Base-by-base conservation (phyloP, 257 asterid species). In the Dorcoceras hygrometricum region DNA sequence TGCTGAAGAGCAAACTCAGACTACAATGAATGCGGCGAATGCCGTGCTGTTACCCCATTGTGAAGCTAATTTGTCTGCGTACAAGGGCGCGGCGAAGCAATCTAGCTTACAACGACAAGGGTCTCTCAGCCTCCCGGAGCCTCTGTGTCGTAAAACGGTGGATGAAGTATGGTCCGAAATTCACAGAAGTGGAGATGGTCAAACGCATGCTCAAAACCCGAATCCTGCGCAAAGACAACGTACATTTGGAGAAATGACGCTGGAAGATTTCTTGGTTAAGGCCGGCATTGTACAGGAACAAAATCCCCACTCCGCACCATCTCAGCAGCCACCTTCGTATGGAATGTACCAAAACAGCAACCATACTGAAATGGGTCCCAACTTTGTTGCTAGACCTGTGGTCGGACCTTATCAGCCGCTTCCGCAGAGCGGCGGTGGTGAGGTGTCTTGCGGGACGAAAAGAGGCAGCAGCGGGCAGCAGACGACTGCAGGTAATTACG, bases 161-260 rank as follows among this genome's bases (percentile, higher is more conserved):
- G 96, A 91, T 0, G 83, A 89, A 75, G 98, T 91, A 6, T 89
- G 96, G 95, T 75, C 89, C 0, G 94, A 89, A 62, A 85, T 91
- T 50, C 87, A 82, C 69, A 70, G 64, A 27, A 73, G 62, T 48
- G 68, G 19, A 16, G 69, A 59, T 3, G 19, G 54, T 26, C 74
- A 70, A 29, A 39, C 23, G 70, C 68, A 50, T 6, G 23, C 72
- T 25, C 88, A 53, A 4, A 79, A 66, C 59, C 58, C 74, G 0
- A 18, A 56, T 36, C 56, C 62, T 32, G 26, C 93, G n/a, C 87
- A 73, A 60, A 73, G 81, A 28, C 93, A 88, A 67, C 22, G 67
- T 0, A 87, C 88, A 0, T 81, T 89, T 3, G 95, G 96, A 14
- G 95, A 89, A 25, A 89, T 89, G 96, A 91, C 98, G 0, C 77